Base-by-base conservation (phyloP, 2,329 filamentous ascomycete species). In the Aspergillus melleus region DNA sequence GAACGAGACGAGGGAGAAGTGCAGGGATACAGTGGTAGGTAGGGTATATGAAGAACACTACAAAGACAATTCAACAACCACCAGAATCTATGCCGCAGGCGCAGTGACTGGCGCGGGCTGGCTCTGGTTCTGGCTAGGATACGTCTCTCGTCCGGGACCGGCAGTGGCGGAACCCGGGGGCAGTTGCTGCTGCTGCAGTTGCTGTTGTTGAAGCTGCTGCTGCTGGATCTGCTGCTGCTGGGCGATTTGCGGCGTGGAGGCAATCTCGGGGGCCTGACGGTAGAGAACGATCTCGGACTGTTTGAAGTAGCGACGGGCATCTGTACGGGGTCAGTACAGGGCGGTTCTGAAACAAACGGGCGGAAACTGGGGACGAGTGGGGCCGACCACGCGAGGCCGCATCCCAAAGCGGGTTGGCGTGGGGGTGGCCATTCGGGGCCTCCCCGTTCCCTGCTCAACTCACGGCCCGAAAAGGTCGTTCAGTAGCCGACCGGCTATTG, bases 261-360 rank as follows among this genome's bases (percentile, higher is more conserved):
- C 74, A 58, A 78, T 74, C 61, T 81, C 80, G 52, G 80, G 80
- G 26, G 80, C 77, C 72, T 98, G 95, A 66, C 95, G 88, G 81
- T 90, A 98, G 55, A 99, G 88, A 60, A 97, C 93, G 74, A 99
- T 99, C 80, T 99, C 95, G 55, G 92, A 97, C 78, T 99, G 95
- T 79, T 99, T 99, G 81, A 99, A 99, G 80, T 99, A 99, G 70
- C 95, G 88, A 70, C 95, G 88, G 53, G 95, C 95, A 77, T 99
- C 95, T 93, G 50, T 55, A 57, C 52, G 60, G 58, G 56, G 46
- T 57, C 32, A 59, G 60, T 62, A 68, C 62, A 14, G 47, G 30
- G 26, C 4, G 12, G n/a, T 42, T 30, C 20, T n/a, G 39, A 56
- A 42, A 60, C 19, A 57, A 55, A 53, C 50, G 39, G 46, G 36